phyloP scores from a whole-genome alignment of 1,139 yeast species.

The Zhuliangozyma blackwelliae region DNA sequence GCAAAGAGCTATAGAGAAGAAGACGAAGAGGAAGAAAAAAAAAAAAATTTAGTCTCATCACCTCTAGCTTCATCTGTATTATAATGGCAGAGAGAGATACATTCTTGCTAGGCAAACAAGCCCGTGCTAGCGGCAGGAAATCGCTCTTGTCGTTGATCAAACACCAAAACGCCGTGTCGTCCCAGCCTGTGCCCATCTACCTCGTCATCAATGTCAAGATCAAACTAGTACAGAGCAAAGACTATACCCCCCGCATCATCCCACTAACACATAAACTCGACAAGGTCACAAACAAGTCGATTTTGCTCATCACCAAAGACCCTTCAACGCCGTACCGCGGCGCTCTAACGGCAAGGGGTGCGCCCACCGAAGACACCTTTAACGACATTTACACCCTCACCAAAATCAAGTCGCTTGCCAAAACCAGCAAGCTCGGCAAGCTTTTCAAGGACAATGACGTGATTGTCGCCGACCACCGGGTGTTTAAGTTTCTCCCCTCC shows the following conservation, averaged over 20 bases:
- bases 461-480: slow-evolving; percentile 62
- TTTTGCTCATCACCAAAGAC: slow-evolving; percentile 63
- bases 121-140: slow-evolving; percentile 18
- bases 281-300: slow-evolving; percentile 42
- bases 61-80: too few species aligned
- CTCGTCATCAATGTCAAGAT: slow-evolving; percentile 51
- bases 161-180: slow-evolving; percentile 3
- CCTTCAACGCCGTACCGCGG: slow-evolving; percentile 55
- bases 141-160: slow-evolving; percentile 22
- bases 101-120: slow-evolving; percentile 23
- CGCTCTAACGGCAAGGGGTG: slow-evolving; percentile 40
- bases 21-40: too few species aligned
- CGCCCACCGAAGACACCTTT: slow-evolving; percentile 56
- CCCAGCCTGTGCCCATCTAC: slow-evolving; percentile 25
- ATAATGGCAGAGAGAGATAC: too few species aligned
- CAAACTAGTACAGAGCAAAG: slow-evolving; percentile 47
- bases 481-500: slow-evolving; percentile 54
- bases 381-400: slow-evolving; percentile 55
- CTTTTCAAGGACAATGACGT: slow-evolving; percentile 59
- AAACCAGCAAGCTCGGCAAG: slow-evolving; percentile 37
- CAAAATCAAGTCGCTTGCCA: slow-evolving; percentile 46
- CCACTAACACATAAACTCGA: slow-evolving; percentile 53
- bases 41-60: too few species aligned
- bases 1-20: too few species aligned
- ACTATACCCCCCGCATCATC: slow-evolving; percentile 61